A percentile compares a stretch with the other conserved stretches of the same genome.
phyloP scores from a whole-genome alignment of 352 stramenopile species.

The Globisporangium heterothallicum region DNA sequence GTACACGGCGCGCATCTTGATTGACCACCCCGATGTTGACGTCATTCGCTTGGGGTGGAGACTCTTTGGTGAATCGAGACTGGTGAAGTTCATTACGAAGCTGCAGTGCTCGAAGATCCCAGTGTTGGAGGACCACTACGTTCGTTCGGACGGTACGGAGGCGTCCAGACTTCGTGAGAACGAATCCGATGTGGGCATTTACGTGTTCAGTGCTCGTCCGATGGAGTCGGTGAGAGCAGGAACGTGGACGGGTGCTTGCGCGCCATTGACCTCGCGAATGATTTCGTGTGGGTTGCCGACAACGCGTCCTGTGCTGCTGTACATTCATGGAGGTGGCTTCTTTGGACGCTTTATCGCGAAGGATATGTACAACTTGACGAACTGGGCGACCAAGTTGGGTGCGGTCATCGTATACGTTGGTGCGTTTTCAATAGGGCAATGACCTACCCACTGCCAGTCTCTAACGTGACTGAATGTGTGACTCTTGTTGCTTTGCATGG shows the following conservation, averaged over 20 bases:
- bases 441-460: too few species aligned
- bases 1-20: constrained; percentile 73
- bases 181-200: constrained; percentile 57
- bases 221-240: constrained; percentile 55
- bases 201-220: constrained; percentile 63
- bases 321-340: constrained; percentile 85
- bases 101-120: constrained; percentile 60
- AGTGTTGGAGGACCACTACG: constrained; percentile 61
- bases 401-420: constrained; percentile 85
- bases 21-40: constrained; percentile 77
- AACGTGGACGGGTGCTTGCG: constrained; percentile 60
- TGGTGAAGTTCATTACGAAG: constrained; percentile 60
- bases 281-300: constrained; percentile 64
- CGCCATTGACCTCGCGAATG: constrained; percentile 54
- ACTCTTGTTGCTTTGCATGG: constrained; percentile 5
- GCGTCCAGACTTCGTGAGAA: constrained; percentile 29
- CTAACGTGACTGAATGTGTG: not conserved
- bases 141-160: constrained; percentile 37
- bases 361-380: constrained; percentile 71
- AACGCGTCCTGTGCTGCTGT: constrained; percentile 68
- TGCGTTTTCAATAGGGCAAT: too few species aligned
- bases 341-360: constrained; percentile 87
- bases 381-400: constrained; percentile 64
- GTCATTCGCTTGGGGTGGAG: constrained; percentile 83
- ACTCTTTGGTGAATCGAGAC: constrained; percentile 75